Evolutionary conservation across 2,329 filamentous ascomycete species (phyloP).

Genomic region (Cercospora sp.): DNA sequence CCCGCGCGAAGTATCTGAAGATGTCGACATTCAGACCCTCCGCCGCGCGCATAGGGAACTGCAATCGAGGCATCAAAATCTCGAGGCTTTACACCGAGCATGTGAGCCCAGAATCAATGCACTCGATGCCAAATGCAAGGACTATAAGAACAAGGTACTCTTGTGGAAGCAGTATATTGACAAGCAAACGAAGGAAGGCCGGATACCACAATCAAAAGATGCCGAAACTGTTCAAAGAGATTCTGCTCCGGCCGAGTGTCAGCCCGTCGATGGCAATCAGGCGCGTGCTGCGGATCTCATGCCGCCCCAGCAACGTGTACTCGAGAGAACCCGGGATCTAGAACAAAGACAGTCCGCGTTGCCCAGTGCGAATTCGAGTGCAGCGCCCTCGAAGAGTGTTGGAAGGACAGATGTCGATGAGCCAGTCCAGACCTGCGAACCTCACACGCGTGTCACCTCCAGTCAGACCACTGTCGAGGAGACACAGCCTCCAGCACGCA

Average conservation of each 20-base stretch:
- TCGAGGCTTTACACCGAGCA: slow-evolving; percentile 31
- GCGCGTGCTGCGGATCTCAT: neutral
- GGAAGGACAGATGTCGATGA: neutral
- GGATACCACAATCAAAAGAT: neutral
- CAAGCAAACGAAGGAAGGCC: slow-evolving; percentile 4
- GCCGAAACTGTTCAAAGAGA: neutral
- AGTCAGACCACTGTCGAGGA: slow-evolving; percentile 46
- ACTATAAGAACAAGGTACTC: slow-evolving; percentile 44
- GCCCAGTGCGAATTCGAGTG: neutral
- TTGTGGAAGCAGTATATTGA: slow-evolving; percentile 33
- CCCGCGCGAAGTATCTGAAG: neutral
- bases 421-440: neutral
- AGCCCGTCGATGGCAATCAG: neutral
- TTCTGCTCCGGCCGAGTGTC: neutral
- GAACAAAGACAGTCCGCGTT: neutral
- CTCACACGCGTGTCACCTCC: slow-evolving; percentile 33
- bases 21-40: slow-evolving; percentile 32
- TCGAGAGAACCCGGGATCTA: neutral
- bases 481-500: slow-evolving; percentile 16
- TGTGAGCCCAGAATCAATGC: slow-evolving; percentile 11
- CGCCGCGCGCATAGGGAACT: slow-evolving; percentile 38
- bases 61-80: slow-evolving; percentile 19
- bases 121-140: slow-evolving; percentile 28
- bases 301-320: neutral
- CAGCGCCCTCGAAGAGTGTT: neutral